phyloP scores from a whole-genome alignment of 2,329 filamentous ascomycete genomes.

The Fusarium albosuccineum region DNA sequence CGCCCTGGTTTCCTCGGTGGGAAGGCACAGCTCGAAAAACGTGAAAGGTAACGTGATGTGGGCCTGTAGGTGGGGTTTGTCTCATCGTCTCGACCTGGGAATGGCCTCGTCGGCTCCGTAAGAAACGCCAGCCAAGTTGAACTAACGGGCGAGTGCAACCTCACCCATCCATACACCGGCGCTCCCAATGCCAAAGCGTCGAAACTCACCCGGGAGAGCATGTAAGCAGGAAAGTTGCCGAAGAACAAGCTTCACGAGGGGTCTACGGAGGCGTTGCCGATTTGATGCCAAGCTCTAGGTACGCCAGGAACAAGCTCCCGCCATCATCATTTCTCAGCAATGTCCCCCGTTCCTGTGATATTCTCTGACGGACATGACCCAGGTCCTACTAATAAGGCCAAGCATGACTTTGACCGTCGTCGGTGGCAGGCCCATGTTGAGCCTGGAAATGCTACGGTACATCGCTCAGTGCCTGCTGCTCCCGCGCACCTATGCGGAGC shows the following conservation, averaged over 20 bases:
- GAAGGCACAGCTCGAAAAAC: slow-evolving; percentile 6
- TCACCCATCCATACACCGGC: neutral
- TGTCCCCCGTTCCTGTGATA: slow-evolving; percentile 19
- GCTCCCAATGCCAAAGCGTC: slow-evolving; percentile 16
- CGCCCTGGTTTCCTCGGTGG: slow-evolving; percentile 14
- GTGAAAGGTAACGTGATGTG: slow-evolving; percentile 42
- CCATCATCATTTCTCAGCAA: slow-evolving; percentile 31
- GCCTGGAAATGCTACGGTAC: slow-evolving; percentile 35
- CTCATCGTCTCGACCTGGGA: slow-evolving; percentile 20
- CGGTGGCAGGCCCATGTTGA: slow-evolving; percentile 35
- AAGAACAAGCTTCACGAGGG: slow-evolving; percentile 18
- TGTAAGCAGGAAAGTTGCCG: slow-evolving; percentile 1
- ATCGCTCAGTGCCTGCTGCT: slow-evolving; percentile 29
- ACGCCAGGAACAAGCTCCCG: slow-evolving; percentile 36
- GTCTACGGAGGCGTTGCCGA: slow-evolving; percentile 20
- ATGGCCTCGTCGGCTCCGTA: slow-evolving; percentile 32
- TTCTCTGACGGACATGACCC: slow-evolving; percentile 26
- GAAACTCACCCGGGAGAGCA: neutral
- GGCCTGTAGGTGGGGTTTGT: slow-evolving; percentile 20
- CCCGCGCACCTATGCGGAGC: slow-evolving; percentile 31
- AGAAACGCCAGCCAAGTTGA: slow-evolving; percentile 33
- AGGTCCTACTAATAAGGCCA: slow-evolving; percentile 27
- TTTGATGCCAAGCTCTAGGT: slow-evolving; percentile 35
- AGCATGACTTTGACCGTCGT: slow-evolving; percentile 31
- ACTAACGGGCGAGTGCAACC: slow-evolving; percentile 16